Evolutionary conservation across 257 asterid genomes (phyloP), one percentile per base, ranked within the genome.

Genomic region (Eucommia ulmoides): DNA sequence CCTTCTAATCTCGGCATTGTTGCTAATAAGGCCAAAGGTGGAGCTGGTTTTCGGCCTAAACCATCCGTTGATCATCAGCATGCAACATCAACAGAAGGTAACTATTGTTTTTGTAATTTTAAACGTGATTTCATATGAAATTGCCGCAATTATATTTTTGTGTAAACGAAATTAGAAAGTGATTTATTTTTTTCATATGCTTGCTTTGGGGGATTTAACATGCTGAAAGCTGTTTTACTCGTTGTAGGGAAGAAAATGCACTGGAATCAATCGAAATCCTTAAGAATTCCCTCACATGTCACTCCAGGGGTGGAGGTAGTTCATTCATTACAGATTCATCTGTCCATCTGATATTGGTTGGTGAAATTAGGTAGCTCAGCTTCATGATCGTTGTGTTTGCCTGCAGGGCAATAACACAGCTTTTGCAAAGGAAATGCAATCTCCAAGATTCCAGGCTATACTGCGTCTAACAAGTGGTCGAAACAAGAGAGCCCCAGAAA

Each of bases 401-500:
- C 45, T 75, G 78, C 64, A 85, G 98, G 92, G 84, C 56, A 70
- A 66, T 61, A 68, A 74, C 65, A 82, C 80, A 51, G 71, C 88
- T 66, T 77, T 72, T 49, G 75, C 79, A 68, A 91, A 81, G 75
- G 98, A 91, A 80, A 73, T 83, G 74, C 93, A 83, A 65, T 91
- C 99, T 59, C 99, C 99, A 20, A 85, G 99, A 48, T 83, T 77
- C 76, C 96, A 86, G 66, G 96, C 96, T 22, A 68, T 91, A 66
- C 58, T 86, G 62, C 96, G 94, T 15, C 59, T 81, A 55, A 91
- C 99, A 16, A 85, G 94, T 63, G 89, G 92, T 51, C 86, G 74
- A 20, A 75, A 68, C 49, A 84, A 68, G 68, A 73, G 78, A 63
- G 73, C 56, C 26, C 75, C 79, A 12, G 95, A 91, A 21, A 69